Evolutionary conservation across 1,284 basidiomycete species (phyloP).

Genomic region (Cutaneotrichosporon daszewskae): DNA sequence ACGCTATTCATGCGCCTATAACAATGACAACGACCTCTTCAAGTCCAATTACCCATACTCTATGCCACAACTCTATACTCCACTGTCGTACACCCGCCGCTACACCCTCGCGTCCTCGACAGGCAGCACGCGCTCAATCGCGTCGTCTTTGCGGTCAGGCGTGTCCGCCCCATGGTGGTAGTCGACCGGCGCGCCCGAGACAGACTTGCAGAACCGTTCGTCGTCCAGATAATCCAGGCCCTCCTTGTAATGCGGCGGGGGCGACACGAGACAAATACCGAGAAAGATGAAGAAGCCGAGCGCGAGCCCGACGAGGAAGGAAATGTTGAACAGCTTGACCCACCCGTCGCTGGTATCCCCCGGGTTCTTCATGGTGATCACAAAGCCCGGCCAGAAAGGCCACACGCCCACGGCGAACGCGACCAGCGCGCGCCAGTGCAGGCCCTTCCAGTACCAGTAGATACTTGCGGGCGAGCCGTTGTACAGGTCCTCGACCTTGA

Average conservation of each 20-base stretch:
- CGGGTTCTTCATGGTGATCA: slow-evolving; percentile 18
- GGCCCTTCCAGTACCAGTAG: slow-evolving; percentile 30
- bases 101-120: no score
- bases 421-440: slow-evolving; percentile 28
- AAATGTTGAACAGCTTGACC: slow-evolving; percentile 28
- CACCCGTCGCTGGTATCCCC: slow-evolving; percentile 15
- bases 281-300: slow-evolving; percentile 16
- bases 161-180: neutral
- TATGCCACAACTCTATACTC: no score
- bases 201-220: slow-evolving; percentile 3
- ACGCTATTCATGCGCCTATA: no score
- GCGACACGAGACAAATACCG: slow-evolving; percentile 15
- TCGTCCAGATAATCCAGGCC: slow-evolving; percentile 11
- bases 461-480: slow-evolving; percentile 15
- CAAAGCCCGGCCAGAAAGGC: slow-evolving; percentile 25
- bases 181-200: neutral
- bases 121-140: neutral
- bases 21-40: no score
- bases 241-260: slow-evolving; percentile 14
- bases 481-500: slow-evolving; percentile 42
- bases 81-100: no score
- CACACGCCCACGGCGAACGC: slow-evolving; percentile 19
- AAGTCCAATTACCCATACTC: no score
- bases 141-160: neutral
- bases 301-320: slow-evolving; percentile 23